Percentiles rank a stretch among this genome's conserved stretches.
Conservation (phyloP, 352 stramenopile species). For the Thraustochytrium sp. region DNA sequence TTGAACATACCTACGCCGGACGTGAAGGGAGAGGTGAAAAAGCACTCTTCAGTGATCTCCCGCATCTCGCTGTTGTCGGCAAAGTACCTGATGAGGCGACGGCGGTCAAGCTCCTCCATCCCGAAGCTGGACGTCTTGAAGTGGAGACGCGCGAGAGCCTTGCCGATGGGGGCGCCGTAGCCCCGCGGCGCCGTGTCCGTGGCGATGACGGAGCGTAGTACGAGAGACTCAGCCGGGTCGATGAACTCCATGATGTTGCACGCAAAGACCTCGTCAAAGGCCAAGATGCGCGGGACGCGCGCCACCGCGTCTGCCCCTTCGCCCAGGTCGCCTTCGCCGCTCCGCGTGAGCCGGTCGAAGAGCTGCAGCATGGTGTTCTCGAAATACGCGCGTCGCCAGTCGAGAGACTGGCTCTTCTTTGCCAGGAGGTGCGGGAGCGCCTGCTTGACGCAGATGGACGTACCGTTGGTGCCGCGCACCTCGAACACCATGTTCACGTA, state of each 20-base stretch:
- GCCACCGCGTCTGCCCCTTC: too few relatives aligned
- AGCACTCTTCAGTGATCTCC: conserved; percentile 56
- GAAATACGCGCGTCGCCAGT: background rate
- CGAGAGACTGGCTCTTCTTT: background rate
- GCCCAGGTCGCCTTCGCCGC: background rate
- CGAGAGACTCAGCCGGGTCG: background rate
- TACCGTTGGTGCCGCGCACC: background rate
- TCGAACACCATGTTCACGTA: background rate
- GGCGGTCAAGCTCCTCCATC: background rate
- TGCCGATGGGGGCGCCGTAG: background rate
- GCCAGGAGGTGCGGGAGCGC: conserved; percentile 5
- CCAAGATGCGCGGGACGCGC: background rate
- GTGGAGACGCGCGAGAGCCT: background rate
- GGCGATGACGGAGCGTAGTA: background rate
- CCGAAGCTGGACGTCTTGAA: background rate
- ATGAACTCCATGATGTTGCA: background rate
- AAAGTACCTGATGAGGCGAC: conserved; percentile 42
- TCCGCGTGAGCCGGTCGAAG: background rate
- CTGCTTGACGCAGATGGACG: conserved; percentile 14
- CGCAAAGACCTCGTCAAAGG: background rate
- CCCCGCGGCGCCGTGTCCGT: background rate
- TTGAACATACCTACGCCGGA: conserved; percentile 54
- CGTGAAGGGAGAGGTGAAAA: conserved; percentile 59
- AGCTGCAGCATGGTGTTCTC: background rate
- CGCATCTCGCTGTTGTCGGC: conserved; percentile 54